These are phyloP conservation scores for Crithidia sp. DNA, from an alignment of 208 protist genomes.

Conservation along the genomic window DNA sequence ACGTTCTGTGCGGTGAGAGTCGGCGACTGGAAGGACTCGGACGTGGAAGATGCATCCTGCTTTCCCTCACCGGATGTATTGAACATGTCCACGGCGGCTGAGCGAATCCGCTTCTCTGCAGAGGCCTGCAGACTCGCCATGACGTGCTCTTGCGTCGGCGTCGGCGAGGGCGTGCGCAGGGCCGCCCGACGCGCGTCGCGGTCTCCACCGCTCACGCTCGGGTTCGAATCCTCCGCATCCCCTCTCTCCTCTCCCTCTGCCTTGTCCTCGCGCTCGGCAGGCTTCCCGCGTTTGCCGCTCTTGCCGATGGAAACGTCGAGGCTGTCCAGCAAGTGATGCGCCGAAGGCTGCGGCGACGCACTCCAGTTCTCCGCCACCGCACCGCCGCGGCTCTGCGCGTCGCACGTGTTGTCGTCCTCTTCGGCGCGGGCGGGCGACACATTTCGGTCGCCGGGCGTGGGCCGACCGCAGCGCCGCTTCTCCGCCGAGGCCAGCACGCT, in stretches of 20 bases:
- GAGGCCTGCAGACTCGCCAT: constrained; percentile 44
- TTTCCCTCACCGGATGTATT: neutral
- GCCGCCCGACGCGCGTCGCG: neutral
- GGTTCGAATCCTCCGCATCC: neutral
- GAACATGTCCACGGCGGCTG: constrained; percentile 9
- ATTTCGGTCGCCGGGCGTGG: constrained; percentile 22
- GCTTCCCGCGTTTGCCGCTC: constrained; percentile 19
- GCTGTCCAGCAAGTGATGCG: constrained; percentile 34
- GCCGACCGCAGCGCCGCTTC: constrained; percentile 33
- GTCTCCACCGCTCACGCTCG: neutral
- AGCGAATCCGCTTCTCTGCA: constrained; percentile 38
- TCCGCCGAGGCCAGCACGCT: constrained; percentile 43
- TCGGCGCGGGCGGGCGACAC: neutral
- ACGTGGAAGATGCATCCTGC: neutral
- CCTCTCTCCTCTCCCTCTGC: neutral
- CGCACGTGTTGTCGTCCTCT: too few relatives aligned
- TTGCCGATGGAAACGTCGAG: constrained; percentile 37
- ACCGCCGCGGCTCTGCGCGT: neutral
- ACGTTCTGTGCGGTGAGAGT: constrained; percentile 46
- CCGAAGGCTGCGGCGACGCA: constrained; percentile 36
- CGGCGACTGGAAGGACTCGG: constrained; percentile 28
- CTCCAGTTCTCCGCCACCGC: constrained; percentile 3
- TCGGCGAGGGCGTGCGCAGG: constrained; percentile 33
- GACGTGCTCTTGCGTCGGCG: constrained; percentile 37
- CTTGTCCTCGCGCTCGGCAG: neutral